Evolutionary conservation across 2,329 filamentous ascomycete species (phyloP), one percentile per base, ranked within the genome.

Genomic region (Sporothrix luriei): DNA sequence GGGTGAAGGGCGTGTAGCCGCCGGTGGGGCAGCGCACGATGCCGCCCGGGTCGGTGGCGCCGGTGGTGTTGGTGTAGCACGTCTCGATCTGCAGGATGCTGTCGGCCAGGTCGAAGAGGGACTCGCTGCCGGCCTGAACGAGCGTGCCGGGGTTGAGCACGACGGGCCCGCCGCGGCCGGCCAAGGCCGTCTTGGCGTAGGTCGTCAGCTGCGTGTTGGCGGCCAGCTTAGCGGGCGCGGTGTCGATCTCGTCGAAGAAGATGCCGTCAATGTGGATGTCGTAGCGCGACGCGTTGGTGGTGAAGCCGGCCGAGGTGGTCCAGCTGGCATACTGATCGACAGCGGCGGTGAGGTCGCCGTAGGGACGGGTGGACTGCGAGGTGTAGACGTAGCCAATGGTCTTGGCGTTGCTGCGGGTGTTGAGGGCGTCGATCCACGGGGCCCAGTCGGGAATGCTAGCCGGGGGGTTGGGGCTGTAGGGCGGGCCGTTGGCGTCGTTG

Each of bases 181-280:
- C 64, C 54, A 73, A 69, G 11, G 6, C 14, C 0, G 48, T 46
- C 64, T 69, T 69, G 62, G 72, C 72, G 57, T 72, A 72, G 3
- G 10, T 68, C 2, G 71, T 66, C 57, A 73, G 69, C 0, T 69
- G 24, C 3, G 59, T 61, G 71, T 72, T 73, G 71, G 69, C 64
- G 26, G 19, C 3, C 16, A 73, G 71, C 61, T 64, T 54, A 54
- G 52, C 3, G 6, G 70, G 68, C 29, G 40, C 69, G 10, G 71
- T 72, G 54, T 71, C 55, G 40, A 71, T 72, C 69, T 73, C 72
- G 70, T 74, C 73, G 21, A 73, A 73, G 65, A 74, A 74, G 70
- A 74, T 69, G 49, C 73, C 73, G 54, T 71, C 66, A 13, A 73
- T 48, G n/a, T 26, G 59, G 38, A 73, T 68, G 57, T 73, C 54